phyloP scores from a whole-genome alignment of 179 eudicot species.

The Actinidia arguta region DNA sequence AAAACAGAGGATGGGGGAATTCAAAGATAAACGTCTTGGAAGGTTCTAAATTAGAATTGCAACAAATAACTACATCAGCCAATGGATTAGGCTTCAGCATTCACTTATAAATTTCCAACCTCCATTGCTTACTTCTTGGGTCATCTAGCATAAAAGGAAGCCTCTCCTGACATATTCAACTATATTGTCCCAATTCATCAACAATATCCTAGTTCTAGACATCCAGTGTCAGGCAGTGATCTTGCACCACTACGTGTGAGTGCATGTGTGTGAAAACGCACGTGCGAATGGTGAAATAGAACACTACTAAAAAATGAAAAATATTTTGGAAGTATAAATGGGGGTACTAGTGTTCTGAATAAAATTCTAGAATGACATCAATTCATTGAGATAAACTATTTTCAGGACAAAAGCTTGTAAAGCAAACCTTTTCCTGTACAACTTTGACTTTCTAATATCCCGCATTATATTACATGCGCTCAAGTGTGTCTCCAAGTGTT shows the following conservation, averaged over 20 bases:
- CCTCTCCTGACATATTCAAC: neutral
- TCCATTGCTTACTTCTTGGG: neutral
- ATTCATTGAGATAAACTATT: too few species aligned
- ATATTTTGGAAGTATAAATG: neutral
- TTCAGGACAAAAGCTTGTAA: neutral
- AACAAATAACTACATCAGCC: neutral
- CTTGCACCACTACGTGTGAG: neutral
- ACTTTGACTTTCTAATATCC: slow-evolving; percentile 1
- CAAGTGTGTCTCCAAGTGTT: too few species aligned
- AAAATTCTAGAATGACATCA: neutral
- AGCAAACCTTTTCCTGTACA: neutral
- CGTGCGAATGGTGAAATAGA: neutral
- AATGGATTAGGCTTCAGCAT: neutral
- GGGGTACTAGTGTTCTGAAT: neutral
- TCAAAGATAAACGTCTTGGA: neutral
- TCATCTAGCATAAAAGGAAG: slow-evolving; percentile 15
- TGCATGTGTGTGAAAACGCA: too few species aligned
- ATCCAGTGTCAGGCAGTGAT: neutral
- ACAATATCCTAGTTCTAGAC: neutral
- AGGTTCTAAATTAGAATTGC: slow-evolving; percentile 7
- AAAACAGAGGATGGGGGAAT: neutral
- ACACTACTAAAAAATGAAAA: neutral
- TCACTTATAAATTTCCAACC: neutral
- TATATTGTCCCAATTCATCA: neutral
- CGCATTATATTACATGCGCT: too few species aligned